Conservation (phyloP, 2,329 filamentous ascomycete genomes). For the Penicillium decumbens region DNA sequence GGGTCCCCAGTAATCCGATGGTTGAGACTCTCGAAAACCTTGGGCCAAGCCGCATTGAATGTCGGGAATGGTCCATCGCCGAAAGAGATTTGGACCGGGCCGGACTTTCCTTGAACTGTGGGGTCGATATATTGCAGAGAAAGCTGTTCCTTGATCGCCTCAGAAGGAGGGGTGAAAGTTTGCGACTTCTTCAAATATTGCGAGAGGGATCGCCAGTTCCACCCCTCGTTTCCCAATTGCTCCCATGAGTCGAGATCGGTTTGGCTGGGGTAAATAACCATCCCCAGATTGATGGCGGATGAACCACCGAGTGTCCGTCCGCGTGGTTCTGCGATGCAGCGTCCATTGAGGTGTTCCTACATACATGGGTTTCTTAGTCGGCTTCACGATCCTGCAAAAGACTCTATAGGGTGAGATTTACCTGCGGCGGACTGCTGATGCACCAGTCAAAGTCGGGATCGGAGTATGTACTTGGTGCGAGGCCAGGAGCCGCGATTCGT, state of each 20-base stretch:
- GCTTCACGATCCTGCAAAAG: too few species aligned
- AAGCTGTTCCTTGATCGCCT: slow-evolving; percentile 6
- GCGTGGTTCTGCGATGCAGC: neutral
- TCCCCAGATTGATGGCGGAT: slow-evolving; percentile 32
- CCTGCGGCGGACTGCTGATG: neutral
- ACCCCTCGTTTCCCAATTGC: slow-evolving; percentile 37
- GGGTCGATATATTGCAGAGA: slow-evolving; percentile 6
- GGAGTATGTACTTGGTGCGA: neutral
- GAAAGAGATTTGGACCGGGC: slow-evolving; percentile 15
- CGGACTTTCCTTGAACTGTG: slow-evolving; percentile 2
- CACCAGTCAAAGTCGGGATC: neutral
- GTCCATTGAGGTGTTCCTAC: slow-evolving; percentile 15
- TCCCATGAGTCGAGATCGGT: slow-evolving; percentile 37
- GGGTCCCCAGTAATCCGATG: slow-evolving; percentile 18
- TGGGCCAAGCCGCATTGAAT: slow-evolving; percentile 11
- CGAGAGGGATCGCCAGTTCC: slow-evolving; percentile 33
- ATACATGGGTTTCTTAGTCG: neutral
- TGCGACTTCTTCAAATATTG: slow-evolving; percentile 38
- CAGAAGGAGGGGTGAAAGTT: slow-evolving; percentile 26
- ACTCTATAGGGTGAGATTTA: neutral
- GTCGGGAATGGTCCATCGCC: slow-evolving; percentile 3
- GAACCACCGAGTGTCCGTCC: slow-evolving; percentile 22
- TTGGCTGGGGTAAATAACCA: slow-evolving; percentile 21
- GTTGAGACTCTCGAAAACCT: slow-evolving; percentile 13
- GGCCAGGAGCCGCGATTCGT: neutral